Evolutionary conservation across 192 early-diverging fungal genomes (phyloP).

Genomic region (Thamnidium elegans): DNA sequence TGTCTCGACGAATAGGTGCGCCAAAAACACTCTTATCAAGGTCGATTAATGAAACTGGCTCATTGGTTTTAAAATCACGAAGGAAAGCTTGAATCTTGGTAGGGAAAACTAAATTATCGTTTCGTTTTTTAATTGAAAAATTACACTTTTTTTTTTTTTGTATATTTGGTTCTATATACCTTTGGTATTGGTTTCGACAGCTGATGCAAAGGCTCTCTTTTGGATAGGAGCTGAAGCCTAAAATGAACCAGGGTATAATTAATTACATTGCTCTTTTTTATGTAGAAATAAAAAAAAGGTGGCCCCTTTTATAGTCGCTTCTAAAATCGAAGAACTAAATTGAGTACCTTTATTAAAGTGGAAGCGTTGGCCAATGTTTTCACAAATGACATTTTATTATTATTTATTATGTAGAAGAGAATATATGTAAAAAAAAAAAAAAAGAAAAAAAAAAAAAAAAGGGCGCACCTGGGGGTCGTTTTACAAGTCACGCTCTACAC

Average conservation of each 20-base stretch:
- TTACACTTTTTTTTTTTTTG: not conserved
- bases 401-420: constrained; percentile 1
- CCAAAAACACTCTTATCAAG: constrained; percentile 76
- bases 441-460: not conserved
- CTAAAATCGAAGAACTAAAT: too few relatives aligned
- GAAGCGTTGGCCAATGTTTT: constrained; percentile 3
- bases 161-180: constrained; percentile 4
- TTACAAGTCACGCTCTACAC: not conserved
- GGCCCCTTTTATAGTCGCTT: not conserved
- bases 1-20: constrained; percentile 69
- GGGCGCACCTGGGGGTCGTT: not conserved
- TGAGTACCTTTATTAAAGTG: not conserved
- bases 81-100: constrained; percentile 70
- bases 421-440: not conserved
- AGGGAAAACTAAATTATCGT: constrained; percentile 28
- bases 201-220: constrained; percentile 15
- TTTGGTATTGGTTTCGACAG: constrained; percentile 9
- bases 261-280: not conserved
- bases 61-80: constrained; percentile 69
- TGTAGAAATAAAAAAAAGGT: too few relatives aligned
- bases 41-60: constrained; percentile 67
- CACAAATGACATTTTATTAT: constrained; percentile 14
- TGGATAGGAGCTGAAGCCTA: constrained; percentile 6
- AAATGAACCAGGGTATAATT: not conserved
- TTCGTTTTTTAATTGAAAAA: not conserved